Conservation (phyloP, 2,329 filamentous ascomycete species). For the Diaporthe citrichinensis region DNA sequence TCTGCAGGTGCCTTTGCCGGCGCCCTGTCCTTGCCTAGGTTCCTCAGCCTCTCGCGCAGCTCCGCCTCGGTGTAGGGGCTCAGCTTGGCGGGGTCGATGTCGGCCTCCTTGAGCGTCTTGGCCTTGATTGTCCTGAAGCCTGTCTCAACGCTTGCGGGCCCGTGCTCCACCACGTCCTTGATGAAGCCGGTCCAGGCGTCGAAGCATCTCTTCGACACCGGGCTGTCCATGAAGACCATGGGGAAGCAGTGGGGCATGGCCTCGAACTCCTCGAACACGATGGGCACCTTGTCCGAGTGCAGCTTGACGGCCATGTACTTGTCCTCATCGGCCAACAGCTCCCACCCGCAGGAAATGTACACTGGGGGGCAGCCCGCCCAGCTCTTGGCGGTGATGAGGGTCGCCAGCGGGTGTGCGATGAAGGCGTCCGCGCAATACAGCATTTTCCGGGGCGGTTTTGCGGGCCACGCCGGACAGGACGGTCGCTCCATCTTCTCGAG, state of each 20-base stretch:
- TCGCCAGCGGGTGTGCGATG: slow-evolving; percentile 76
- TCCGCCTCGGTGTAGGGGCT: slow-evolving; percentile 60
- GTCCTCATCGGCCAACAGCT: slow-evolving; percentile 79
- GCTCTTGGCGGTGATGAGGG: slow-evolving; percentile 67
- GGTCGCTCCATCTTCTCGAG: slow-evolving; percentile 52
- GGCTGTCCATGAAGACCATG: slow-evolving; percentile 64
- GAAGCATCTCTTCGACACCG: slow-evolving; percentile 66
- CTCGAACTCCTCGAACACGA: slow-evolving; percentile 81
- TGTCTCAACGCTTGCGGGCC: slow-evolving; percentile 51
- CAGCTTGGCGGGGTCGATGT: slow-evolving; percentile 59
- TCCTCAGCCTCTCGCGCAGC: slow-evolving; percentile 56
- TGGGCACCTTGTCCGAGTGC: slow-evolving; percentile 67
- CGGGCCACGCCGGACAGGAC: slow-evolving; percentile 71
- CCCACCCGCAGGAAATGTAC: slow-evolving; percentile 78
- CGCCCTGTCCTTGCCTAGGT: slow-evolving; percentile 46
- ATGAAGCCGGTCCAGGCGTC: slow-evolving; percentile 71
- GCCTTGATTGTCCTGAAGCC: slow-evolving; percentile 63
- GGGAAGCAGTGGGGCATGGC: slow-evolving; percentile 86
- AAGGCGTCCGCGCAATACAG: slow-evolving; percentile 70
- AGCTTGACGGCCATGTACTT: slow-evolving; percentile 71
- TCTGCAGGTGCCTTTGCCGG: slow-evolving; percentile 39
- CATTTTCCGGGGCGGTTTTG: slow-evolving; percentile 65
- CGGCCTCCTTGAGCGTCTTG: slow-evolving; percentile 64
- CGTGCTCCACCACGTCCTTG: slow-evolving; percentile 53
- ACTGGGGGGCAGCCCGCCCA: slow-evolving; percentile 77